Conservation (phyloP, 768 basidiomycete species). For the Piloderma croceum region DNA sequence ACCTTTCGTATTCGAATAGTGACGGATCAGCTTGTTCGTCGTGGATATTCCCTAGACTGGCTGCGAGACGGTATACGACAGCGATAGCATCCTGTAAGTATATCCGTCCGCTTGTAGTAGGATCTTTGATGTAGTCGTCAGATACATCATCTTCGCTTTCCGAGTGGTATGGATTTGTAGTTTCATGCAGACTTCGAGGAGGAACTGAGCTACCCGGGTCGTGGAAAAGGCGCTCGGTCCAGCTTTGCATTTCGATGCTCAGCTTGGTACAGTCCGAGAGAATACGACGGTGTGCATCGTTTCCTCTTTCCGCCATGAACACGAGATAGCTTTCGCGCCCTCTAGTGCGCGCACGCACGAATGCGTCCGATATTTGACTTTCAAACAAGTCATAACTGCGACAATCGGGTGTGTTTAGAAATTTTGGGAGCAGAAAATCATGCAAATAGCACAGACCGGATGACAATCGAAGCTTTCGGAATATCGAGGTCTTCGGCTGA, state of each 20-base stretch:
- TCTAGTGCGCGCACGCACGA: slow-evolving; percentile 42
- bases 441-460: slow-evolving; percentile 42
- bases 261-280: slow-evolving; percentile 39
- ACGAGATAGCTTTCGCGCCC: slow-evolving; percentile 49
- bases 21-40: slow-evolving; percentile 4
- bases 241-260: slow-evolving; percentile 37
- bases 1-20: slow-evolving; percentile 38
- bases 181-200: slow-evolving; percentile 36
- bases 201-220: slow-evolving; percentile 38
- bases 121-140: slow-evolving; percentile 47
- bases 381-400: slow-evolving; percentile 57
- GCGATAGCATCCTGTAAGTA: slow-evolving; percentile 52
- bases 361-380: slow-evolving; percentile 56
- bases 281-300: slow-evolving; percentile 48
- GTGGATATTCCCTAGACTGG: slow-evolving; percentile 14
- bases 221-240: slow-evolving; percentile 45
- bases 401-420: neutral
- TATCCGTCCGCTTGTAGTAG: slow-evolving; percentile 56
- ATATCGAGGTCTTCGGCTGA: slow-evolving; percentile 56
- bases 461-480: slow-evolving; percentile 50
- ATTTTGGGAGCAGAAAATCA: neutral
- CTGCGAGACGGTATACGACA: slow-evolving; percentile 49
- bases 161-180: slow-evolving; percentile 38
- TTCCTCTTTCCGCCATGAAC: slow-evolving; percentile 58
- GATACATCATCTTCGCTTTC: slow-evolving; percentile 47